Evolutionary conservation across 2,329 filamentous ascomycete genomes (phyloP), one percentile per base, ranked within the genome.

Genomic region (Colletotrichum lentis): DNA sequence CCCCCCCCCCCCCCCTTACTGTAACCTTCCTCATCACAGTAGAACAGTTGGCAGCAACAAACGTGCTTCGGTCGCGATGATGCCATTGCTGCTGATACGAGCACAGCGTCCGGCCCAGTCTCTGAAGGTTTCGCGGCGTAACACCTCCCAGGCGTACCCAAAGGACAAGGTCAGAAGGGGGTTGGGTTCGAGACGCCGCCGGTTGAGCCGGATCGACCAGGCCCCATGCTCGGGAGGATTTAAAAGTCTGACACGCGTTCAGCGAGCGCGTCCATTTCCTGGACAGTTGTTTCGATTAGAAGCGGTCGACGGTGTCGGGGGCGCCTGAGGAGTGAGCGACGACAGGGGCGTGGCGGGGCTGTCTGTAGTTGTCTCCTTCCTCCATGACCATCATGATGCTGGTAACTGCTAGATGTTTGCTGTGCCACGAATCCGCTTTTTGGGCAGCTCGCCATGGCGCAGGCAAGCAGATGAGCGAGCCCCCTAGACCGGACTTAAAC

Each of bases 211-310:
- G 20, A 41, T 39, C 6, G 24, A 39, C 52, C 57, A 39, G 57
- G 52, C 53, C 56, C 3, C 22, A 31, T 37, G n/a, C 37, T 54
- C 53, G 58, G 65, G 43, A 60, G 55, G 55, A 46, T 53, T 64
- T 68, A 64, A 35, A 57, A 47, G 46, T 64, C 60, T 60, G 55
- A 70, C 68, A 46, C 22, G 43, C 54, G 53, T 53, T 50, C 55
- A 47, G 62, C 27, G 27, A 27, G 27, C 27, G 27, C 49, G 24
- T 44, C 31, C 18, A 7, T 16, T 10, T n/a, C 10, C n/a, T n/a
- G n/a, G 20, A 37, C 20, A 14, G n/a, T n/a, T 44, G 43, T 10
- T 14, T 31, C 14, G 31, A n/a, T n/a, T 18, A 53, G 35, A 41
- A 22, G 39, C 35, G 31, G 52, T 41, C 22, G 41, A 31, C 16